Conservation (phyloP, 192 early-diverging fungal genomes). For the Coemansia reversa region DNA sequence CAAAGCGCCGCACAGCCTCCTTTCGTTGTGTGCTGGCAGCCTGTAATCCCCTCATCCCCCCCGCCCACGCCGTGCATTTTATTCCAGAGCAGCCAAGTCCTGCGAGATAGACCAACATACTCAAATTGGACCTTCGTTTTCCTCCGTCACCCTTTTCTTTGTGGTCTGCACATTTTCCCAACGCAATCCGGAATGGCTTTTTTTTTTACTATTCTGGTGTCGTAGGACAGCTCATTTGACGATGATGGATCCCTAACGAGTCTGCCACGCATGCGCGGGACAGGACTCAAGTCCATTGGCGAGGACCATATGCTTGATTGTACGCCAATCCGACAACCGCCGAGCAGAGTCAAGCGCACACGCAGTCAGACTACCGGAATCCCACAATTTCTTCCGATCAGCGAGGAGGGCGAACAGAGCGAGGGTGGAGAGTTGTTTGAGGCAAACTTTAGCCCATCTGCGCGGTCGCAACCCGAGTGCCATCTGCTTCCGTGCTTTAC, state of each 20-base stretch:
- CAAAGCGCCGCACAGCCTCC: not conserved
- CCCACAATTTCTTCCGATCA: constrained; percentile 19
- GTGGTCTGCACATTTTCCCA: not conserved
- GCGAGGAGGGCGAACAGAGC: constrained; percentile 6
- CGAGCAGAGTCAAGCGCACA: constrained; percentile 32
- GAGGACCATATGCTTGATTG: constrained; percentile 17
- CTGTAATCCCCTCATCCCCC: not conserved
- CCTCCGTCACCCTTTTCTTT: not conserved
- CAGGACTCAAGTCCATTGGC: constrained; percentile 13
- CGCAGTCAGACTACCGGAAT: constrained; percentile 28
- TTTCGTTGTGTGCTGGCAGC: not conserved
- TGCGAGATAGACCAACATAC: not conserved
- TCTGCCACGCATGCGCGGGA: constrained; percentile 27
- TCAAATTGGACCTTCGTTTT: not conserved
- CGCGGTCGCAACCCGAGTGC: constrained; percentile 48
- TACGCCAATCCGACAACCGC: constrained; percentile 23
- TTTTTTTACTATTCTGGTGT: not conserved
- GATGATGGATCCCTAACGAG: constrained; percentile 41
- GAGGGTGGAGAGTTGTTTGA: constrained; percentile 5
- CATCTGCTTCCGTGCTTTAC: constrained; percentile 56
- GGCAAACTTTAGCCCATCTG: constrained; percentile 30
- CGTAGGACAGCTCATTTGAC: constrained; percentile 45
- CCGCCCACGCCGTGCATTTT: too few relatives aligned
- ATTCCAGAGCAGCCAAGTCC: too few relatives aligned
- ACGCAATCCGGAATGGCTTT: constrained; percentile 6